Evolutionary conservation across 1,284 basidiomycete genomes (phyloP).

Genomic region (Apiotrichum montevideense): DNA sequence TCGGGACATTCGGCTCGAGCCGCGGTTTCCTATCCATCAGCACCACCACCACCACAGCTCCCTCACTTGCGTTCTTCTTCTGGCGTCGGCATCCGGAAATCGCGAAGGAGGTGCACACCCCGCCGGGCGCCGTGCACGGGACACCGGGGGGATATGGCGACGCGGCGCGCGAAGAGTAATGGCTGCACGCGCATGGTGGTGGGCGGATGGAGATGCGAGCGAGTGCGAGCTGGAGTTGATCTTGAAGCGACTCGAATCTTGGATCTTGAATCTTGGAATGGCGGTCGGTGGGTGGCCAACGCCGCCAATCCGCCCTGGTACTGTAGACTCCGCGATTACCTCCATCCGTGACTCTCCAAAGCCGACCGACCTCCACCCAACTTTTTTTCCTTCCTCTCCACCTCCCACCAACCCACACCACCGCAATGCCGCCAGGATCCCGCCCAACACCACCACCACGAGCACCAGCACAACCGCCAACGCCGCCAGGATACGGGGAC

Average conservation of each 20-base stretch:
- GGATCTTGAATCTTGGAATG: too few relatives aligned
- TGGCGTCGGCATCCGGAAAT: conserved; percentile 20
- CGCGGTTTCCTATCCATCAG: conserved; percentile 10
- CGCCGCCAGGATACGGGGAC: neutral
- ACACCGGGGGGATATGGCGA: neutral
- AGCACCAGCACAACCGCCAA: neutral
- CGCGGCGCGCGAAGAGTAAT: neutral
- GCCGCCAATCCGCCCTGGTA: too few relatives aligned
- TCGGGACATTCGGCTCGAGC: conserved; percentile 1
- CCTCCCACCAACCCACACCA: too few relatives aligned
- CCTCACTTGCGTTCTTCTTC: conserved; percentile 19
- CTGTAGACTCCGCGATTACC: too few relatives aligned
- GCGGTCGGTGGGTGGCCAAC: too few relatives aligned
- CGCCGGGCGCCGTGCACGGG: neutral
- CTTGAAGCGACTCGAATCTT: too few relatives aligned
- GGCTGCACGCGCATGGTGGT: neutral
- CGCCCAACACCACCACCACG: neutral
- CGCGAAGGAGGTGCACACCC: conserved; percentile 25
- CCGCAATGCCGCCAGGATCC: neutral
- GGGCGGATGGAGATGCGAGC: too few relatives aligned
- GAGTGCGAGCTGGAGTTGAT: too few relatives aligned
- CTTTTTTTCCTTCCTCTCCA: too few relatives aligned
- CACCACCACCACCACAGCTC: conserved; percentile 5
- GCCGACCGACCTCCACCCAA: too few relatives aligned
- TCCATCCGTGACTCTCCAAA: too few relatives aligned